phyloP scores from a whole-genome alignment of 148 eudicot genomes.

The Euryodendron excelsum region DNA sequence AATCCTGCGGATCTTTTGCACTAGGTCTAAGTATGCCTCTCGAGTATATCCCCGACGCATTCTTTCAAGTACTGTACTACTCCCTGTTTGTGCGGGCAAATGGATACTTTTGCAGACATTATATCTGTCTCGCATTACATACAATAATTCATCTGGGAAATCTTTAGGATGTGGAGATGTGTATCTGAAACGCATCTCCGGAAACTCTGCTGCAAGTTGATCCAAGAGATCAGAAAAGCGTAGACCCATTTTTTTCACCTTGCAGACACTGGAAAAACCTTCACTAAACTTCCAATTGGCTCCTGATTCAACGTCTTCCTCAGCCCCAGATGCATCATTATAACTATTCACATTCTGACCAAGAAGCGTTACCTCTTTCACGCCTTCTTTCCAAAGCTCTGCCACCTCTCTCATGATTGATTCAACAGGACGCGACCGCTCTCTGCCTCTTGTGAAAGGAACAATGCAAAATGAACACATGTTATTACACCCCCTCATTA shows the following conservation, averaged over 20 bases:
- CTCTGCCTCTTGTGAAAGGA: slow-evolving; percentile 98
- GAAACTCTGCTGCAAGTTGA: slow-evolving; percentile 79
- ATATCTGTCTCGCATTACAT: slow-evolving; percentile 79
- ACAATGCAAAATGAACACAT: slow-evolving; percentile 99
- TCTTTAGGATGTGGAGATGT: slow-evolving; percentile 99
- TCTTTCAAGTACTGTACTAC: slow-evolving; percentile 70
- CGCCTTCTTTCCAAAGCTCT: slow-evolving; percentile 88
- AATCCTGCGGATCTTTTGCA: slow-evolving; percentile 67
- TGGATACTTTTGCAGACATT: slow-evolving; percentile 89
- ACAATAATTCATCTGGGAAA: slow-evolving; percentile 83
- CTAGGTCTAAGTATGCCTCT: slow-evolving; percentile 93
- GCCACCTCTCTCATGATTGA: slow-evolving; percentile 90
- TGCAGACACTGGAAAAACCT: slow-evolving; percentile 86
- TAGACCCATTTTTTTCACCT: slow-evolving; percentile 83
- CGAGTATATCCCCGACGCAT: slow-evolving; percentile 95
- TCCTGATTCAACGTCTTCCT: slow-evolving; percentile 54
- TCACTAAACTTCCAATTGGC: slow-evolving; percentile 85
- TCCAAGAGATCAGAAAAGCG: slow-evolving; percentile 96
- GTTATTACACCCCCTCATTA: slow-evolving; percentile 97
- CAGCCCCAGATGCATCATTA: slow-evolving; percentile 73
- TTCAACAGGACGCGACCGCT: slow-evolving; percentile 91
- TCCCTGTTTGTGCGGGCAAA: slow-evolving; percentile 94
- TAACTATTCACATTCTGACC: slow-evolving; percentile 99
- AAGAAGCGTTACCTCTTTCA: slow-evolving; percentile 92
- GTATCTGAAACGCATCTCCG: slow-evolving; percentile 92